Conservation (phyloP, 192 early-diverging fungal genomes). For the Coemansia umbellata region DNA sequence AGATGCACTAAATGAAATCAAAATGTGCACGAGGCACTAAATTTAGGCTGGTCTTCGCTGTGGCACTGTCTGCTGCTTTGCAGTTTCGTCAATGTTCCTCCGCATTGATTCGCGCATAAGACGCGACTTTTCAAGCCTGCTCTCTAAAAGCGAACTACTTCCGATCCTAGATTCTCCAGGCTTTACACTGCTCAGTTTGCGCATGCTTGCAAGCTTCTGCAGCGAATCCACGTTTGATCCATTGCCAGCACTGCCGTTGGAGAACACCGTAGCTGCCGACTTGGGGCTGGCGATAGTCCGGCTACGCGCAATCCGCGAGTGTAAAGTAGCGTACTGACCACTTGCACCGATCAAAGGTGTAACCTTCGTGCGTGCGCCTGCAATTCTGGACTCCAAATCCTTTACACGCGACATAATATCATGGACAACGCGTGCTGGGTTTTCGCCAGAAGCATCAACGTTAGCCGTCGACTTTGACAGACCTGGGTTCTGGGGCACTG, state of each 20-base stretch:
- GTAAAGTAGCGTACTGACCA: constrained; percentile 41
- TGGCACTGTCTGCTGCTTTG: constrained; percentile 30
- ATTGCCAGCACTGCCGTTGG: background rate
- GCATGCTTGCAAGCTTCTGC: constrained; percentile 9
- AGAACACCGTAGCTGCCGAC: constrained; percentile 2
- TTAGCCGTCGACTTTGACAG: constrained; percentile 44
- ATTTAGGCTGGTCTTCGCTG: constrained; percentile 21
- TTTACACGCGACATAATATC: constrained; percentile 75
- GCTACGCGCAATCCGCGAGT: constrained; percentile 32
- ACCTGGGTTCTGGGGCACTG: constrained; percentile 22
- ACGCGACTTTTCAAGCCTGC: constrained; percentile 26
- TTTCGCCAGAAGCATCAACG: constrained; percentile 24
- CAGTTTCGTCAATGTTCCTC: constrained; percentile 17
- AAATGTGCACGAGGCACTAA: background rate
- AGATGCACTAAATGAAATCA: background rate
- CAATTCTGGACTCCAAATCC: constrained; percentile 69
- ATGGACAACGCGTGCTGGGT: constrained; percentile 66
- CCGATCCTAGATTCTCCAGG: constrained; percentile 11
- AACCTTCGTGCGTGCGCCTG: constrained; percentile 70
- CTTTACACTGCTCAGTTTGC: constrained; percentile 5
- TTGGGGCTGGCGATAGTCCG: constrained; percentile 41
- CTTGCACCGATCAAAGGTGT: constrained; percentile 59
- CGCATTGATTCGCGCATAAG: constrained; percentile 22
- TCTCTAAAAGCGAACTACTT: constrained; percentile 15
- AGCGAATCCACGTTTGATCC: constrained; percentile 1